These are phyloP conservation scores for Candida labiduridarum DNA, from an alignment of 1,139 yeast species.

Conservation along the genomic window DNA sequence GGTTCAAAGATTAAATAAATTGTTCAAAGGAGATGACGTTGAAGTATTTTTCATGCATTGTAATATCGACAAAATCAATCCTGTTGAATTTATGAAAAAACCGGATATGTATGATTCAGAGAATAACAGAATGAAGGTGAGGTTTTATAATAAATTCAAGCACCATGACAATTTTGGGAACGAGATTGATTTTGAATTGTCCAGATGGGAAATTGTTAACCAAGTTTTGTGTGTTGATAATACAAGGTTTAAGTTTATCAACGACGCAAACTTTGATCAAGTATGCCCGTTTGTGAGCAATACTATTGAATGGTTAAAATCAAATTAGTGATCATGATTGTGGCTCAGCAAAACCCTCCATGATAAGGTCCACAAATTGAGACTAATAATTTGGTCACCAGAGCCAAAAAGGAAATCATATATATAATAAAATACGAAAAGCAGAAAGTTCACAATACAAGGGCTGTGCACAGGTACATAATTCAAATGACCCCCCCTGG, in stretches of 20 bases:
- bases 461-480: no score
- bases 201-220: slow-evolving; percentile 28
- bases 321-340: neutral
- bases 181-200: slow-evolving; percentile 27
- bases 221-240: slow-evolving; percentile 25
- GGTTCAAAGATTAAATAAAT: slow-evolving; percentile 14
- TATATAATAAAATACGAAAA: no score
- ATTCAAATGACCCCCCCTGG: no score
- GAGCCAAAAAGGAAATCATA: no score
- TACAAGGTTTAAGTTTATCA: slow-evolving; percentile 22
- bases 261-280: slow-evolving; percentile 16
- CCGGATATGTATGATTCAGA: slow-evolving; percentile 8
- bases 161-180: slow-evolving; percentile 1
- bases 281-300: slow-evolving; percentile 25
- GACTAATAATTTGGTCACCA: no score
- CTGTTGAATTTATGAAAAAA: slow-evolving; percentile 9
- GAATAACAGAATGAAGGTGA: slow-evolving; percentile 12
- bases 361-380: no score
- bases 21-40: slow-evolving; percentile 18
- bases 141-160: slow-evolving; percentile 14
- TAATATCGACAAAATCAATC: slow-evolving; percentile 15
- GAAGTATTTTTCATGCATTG: slow-evolving; percentile 18
- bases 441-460: no score
- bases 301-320: slow-evolving; percentile 25
- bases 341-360: neutral